Base-by-base conservation (phyloP, 495 filamentous ascomycete genomes). In the Penicillium goetzii region DNA sequence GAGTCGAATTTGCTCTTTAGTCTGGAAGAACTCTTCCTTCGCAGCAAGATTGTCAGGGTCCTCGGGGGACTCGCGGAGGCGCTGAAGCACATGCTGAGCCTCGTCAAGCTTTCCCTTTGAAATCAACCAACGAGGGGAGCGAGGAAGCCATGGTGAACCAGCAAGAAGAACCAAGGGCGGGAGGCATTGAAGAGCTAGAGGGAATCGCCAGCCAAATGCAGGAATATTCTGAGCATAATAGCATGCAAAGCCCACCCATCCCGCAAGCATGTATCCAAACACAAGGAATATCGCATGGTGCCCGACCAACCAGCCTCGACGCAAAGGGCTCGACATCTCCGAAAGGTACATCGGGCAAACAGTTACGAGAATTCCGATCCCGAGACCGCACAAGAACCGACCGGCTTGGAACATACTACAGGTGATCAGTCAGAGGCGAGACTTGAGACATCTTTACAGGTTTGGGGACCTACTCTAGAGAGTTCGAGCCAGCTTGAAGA, bases 341-440 rank as follows among this genome's bases (percentile, higher is more conserved):
- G 74, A 74, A 3, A 78, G 69, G 43, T 80, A 80, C 77, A 83
- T 81, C 1, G 82, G 82, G 45, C 79, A 78, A 14, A 76, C 74
- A 19, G 78, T 80, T 6, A 78, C 76, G 0, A 85, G 71, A 8
- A 79, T 77, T 43, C 81, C 81, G 25, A 78, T 73, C 28, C 81
- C 81, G n/a, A 79, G 68, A 19, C 81, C 81, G 26, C 78, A 77
- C 41, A 83, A 72, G 26, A 84, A 78, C 1, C 82, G 75, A 2
- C 76, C 81, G 21, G 75, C 76, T 55, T 81, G 74, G 69, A 84
- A 83, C 81, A 84, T 84, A 14, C 74, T 67, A 67, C 17, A 17
- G 11, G 1, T 26, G 28, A 33, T 71, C 25, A 67, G 61, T 17
- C 15, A n/a, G 23, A 26, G 10, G 19, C 8, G 17, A 49, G 6